Percentiles rank a stretch among this genome's conserved stretches.
Conservation (phyloP, 2,329 filamentous ascomycete species). For the Phialophora verrucosa region DNA sequence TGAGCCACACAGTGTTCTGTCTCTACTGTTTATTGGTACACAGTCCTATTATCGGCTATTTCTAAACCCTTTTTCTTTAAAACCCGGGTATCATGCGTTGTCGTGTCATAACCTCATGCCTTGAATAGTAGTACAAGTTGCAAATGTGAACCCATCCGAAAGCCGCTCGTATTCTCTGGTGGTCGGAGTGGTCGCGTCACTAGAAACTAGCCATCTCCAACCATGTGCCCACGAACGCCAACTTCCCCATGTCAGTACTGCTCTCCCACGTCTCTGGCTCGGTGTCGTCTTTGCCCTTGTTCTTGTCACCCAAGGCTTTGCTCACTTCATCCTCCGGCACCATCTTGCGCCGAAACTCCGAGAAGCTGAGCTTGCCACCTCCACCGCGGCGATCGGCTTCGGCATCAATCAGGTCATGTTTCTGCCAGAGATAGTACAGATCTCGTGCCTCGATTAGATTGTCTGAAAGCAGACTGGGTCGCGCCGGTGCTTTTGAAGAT, state of each 20-base stretch:
- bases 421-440: conserved; percentile 49
- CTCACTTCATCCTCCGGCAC: conserved; percentile 56
- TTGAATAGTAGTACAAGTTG: not conserved
- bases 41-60: not conserved
- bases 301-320: conserved; percentile 17
- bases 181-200: not conserved
- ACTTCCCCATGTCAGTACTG: conserved; percentile 37
- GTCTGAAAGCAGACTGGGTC: conserved; percentile 16
- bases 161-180: not conserved
- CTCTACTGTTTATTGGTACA: not conserved
- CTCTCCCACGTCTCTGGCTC: conserved; percentile 34
- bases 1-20: not conserved
- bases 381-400: conserved; percentile 76
- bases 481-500: not conserved
- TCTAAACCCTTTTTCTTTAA: not conserved
- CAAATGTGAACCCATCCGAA: not conserved
- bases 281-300: conserved; percentile 13
- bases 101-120: conserved; percentile 1
- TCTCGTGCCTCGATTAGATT: conserved; percentile 20
- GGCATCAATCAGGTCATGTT: conserved; percentile 68
- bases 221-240: conserved; percentile 79
- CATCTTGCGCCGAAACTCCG: conserved; percentile 80
- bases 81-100: not conserved
- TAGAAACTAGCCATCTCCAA: conserved; percentile 74
- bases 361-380: conserved; percentile 74